Conservation (phyloP, 345 rosid species). For the rapeseed (Brassica napus) region DNA sequence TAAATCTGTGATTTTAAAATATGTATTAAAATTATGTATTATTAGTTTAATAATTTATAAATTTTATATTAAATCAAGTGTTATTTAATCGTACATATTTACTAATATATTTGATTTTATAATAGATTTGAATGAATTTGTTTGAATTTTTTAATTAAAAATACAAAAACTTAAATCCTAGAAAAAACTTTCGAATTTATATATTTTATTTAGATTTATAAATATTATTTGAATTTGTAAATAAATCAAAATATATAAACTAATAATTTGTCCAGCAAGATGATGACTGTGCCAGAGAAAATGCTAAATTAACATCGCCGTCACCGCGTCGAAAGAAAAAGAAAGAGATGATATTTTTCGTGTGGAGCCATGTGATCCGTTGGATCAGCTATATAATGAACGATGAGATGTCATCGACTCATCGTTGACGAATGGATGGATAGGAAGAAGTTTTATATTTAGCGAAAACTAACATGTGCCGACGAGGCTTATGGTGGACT, state of each 20-base stretch:
- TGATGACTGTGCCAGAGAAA: conserved; percentile 19
- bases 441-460: conserved; percentile 5
- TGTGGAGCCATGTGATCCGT: conserved; percentile 15
- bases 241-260: no score
- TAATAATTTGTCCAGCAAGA: conserved; percentile 23
- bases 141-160: no score
- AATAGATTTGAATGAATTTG: no score
- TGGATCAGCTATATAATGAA: neutral
- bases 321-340: conserved; percentile 13
- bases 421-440: conserved; percentile 28
- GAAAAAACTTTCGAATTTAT: no score
- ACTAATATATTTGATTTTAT: no score
- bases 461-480: neutral
- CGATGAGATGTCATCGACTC: neutral
- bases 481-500: neutral
- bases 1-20: no score
- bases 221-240: no score
- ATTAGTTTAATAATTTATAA: no score
- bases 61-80: no score
- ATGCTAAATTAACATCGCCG: conserved; percentile 27
- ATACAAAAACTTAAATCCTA: no score
- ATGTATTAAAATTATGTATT: no score
- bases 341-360: conserved; percentile 18
- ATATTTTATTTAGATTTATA: no score
- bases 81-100: neutral